Evolutionary conservation across 1,284 basidiomycete species (phyloP), one percentile per base, ranked within the genome.

Genomic region (Chalciporus sp.): DNA sequence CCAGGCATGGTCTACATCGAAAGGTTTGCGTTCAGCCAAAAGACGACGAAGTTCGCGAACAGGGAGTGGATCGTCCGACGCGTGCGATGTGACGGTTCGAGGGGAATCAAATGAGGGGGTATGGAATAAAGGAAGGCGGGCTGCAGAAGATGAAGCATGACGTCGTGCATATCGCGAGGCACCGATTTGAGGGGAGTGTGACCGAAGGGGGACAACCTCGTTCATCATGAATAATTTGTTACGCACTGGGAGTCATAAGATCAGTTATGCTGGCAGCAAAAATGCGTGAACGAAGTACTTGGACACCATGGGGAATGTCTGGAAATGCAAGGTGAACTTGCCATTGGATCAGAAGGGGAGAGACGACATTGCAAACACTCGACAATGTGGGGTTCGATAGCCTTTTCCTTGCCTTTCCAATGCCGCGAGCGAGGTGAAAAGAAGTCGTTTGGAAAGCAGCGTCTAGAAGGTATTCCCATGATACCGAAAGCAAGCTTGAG

Each of bases 341-440:
- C 57, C 69, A 67, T 62, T 70, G 76, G 55, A 69, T 55, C 49
- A 5, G 53, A 51, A 20, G 35, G 42, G 19, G 55, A 42, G 50
- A 42, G 45, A 19, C 47, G 27, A 57, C 60, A 70, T 46, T 64
- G 66, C 51, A 14, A 60, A 53, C 69, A 67, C 47, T 68, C 67
- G 51, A 64, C 54, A 27, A 64, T 70, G 57, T 58, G 72, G 49
- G 55, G 54, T 33, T 71, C 63, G 42, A 61, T 57, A 17, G 73
- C 76, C 60, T 72, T 77, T 61, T 75, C 77, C 69, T 87, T 85
- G 44, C 82, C 80, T 58, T 76, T 81, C 49, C 64, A 68, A 53
- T 71, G 72, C 53, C 79, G 74, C 10, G 82, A 76, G 47, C 70
- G 71, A 7, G 85, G 83, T 3, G 76, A 78, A 61, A 84, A 84